Percentiles rank a stretch among this genome's conserved stretches.
These are phyloP conservation scores for Zygosaccharomyces pseudobailii DNA, from an alignment of 1,139 yeast species.

Conservation along the genomic window DNA sequence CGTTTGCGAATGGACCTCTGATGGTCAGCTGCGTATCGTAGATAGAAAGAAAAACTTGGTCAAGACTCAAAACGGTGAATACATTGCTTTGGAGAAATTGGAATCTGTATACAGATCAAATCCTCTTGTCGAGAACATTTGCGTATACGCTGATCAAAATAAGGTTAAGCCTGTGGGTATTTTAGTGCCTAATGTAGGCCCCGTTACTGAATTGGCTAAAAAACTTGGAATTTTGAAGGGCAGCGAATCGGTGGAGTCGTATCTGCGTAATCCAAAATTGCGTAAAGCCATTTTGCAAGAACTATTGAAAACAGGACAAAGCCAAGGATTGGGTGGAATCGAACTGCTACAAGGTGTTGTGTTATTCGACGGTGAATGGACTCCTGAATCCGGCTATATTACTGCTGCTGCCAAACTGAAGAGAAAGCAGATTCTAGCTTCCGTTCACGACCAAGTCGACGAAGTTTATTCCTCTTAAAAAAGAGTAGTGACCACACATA, in stretches of 20 bases:
- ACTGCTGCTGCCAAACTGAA: conserved; percentile 96
- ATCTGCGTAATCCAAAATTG: conserved; percentile 56
- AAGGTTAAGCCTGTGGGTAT: conserved; percentile 91
- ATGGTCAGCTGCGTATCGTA: conserved; percentile 75
- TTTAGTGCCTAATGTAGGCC: conserved; percentile 72
- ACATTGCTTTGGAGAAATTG: conserved; percentile 91
- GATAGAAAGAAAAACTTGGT: conserved; percentile 96
- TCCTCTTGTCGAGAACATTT: conserved; percentile 67
- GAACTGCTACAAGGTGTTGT: conserved; percentile 80
- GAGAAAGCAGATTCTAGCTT: conserved; percentile 80
- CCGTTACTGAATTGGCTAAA: conserved; percentile 56
- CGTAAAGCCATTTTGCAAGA: conserved; percentile 51
- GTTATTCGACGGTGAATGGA: conserved; percentile 89
- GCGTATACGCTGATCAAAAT: conserved; percentile 86
- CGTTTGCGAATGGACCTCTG: conserved; percentile 86
- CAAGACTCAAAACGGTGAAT: conserved; percentile 95
- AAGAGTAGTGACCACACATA: background rate
- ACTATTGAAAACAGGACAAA: conserved; percentile 68
- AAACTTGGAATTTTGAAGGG: conserved; percentile 48
- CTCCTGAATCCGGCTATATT: conserved; percentile 91
- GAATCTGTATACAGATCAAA: conserved; percentile 85
- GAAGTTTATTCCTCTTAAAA: conserved; percentile 40
- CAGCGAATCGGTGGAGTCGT: conserved; percentile 47
- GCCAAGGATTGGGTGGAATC: conserved; percentile 78
- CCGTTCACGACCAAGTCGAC: conserved; percentile 56